A percentile compares a stretch with the other conserved stretches of the same genome.
Conservation (phyloP, 345 rosid species). For the Pistacia integerrima region DNA sequence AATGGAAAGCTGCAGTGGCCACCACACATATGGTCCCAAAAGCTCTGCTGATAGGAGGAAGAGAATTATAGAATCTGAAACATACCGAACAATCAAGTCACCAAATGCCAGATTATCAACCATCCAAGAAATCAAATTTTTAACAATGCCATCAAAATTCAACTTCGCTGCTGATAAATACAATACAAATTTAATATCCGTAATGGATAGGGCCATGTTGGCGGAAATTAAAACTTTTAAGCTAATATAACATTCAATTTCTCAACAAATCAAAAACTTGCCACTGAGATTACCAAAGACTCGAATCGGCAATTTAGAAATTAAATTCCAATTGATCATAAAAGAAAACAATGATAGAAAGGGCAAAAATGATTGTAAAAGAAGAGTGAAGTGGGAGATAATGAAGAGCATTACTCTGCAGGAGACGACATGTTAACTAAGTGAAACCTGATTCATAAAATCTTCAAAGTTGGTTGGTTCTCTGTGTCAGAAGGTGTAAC, state of each 20-base stretch:
- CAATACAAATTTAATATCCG: too few species aligned
- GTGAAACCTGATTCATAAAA: slow-evolving; percentile 4
- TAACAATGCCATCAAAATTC: too few species aligned
- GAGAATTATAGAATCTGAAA: slow-evolving; percentile 82
- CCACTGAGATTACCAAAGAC: background rate
- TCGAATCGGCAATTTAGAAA: background rate
- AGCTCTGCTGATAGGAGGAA: slow-evolving; percentile 86
- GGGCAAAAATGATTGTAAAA: background rate
- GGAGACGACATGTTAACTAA: slow-evolving; percentile 36
- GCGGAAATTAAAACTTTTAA: too few species aligned
- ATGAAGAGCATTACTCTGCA: slow-evolving; percentile 29
- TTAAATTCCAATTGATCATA: background rate
- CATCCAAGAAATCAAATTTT: background rate
- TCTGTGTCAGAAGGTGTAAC: background rate
- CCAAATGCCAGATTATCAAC: background rate
- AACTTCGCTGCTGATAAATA: background rate
- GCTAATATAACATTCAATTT: too few species aligned
- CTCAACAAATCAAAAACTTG: too few species aligned
- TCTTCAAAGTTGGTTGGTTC: background rate
- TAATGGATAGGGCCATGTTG: too few species aligned
- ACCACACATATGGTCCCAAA: slow-evolving; percentile 78
- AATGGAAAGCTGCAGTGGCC: slow-evolving; percentile 52
- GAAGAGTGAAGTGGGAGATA: background rate
- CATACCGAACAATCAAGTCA: background rate
- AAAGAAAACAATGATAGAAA: background rate